Evolutionary conservation across 345 rosid species (phyloP), one percentile per base, ranked within the genome.

Genomic region (Pistacia integerrima): DNA sequence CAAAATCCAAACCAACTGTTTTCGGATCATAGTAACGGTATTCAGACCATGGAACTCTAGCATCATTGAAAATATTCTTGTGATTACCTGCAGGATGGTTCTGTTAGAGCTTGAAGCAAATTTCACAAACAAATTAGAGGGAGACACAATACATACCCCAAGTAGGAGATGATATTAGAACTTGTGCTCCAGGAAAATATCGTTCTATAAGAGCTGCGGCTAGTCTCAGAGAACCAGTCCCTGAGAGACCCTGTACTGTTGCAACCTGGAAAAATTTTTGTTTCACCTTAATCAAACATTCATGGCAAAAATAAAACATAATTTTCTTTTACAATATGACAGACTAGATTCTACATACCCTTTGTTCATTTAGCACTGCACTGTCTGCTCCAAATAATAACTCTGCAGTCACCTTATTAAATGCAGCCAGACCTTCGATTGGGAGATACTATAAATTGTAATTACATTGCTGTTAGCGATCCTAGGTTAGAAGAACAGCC

Each of bases 1-100:
- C 99, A 80, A 96, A 96, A 80, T 93, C 99, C 91, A 96, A 86
- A 75, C 99, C 99, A 83, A 93, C 97, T 20, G 99, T 96, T 81
- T 86, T 93, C 1, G 99, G 99, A 76, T 96, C 99, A 78, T 96
- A 93, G 84, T 96, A 96, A 8, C 93, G 85, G 88, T 96, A 96
- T 69, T 96, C 97, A 0, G 97, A 93, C 98, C 99, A 96, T 9
- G 97, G 97, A 75, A 96, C 97, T 78, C 88, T 79, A 73, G 99
- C 97, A 84, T 96, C 98, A 81, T 96, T 96, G 82, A 92, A 96
- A 76, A 96, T 93, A 67, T 96, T 96, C 85, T 92, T 96, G 90
- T 93, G 99, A 76, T 96, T 96, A 80, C 98, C 98, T 95, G 89
- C 66, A 74, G 81, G 66, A 38, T 57, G 71, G 74, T 66, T 65